Conservation (phyloP, 805 yeast genomes). For the Yarrowia bubula region DNA sequence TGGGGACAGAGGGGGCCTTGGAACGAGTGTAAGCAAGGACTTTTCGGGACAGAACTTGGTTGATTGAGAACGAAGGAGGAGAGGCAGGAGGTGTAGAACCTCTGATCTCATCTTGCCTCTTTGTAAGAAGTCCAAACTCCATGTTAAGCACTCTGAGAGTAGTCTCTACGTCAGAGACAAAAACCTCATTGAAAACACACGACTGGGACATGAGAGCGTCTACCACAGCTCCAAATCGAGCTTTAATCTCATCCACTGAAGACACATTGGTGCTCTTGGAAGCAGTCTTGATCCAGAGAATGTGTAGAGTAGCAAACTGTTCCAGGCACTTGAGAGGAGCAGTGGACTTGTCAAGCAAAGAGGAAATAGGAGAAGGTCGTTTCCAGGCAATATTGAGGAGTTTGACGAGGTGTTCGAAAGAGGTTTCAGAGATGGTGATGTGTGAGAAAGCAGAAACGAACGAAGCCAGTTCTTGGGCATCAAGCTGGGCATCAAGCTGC, state of each 20-base stretch:
- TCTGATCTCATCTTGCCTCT: slow-evolving; percentile 5
- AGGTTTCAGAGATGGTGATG: neutral
- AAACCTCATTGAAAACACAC: slow-evolving; percentile 1
- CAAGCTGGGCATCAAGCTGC: neutral
- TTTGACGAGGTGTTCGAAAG: neutral
- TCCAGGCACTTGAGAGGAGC: slow-evolving; percentile 11
- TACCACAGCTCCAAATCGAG: slow-evolving; percentile 12
- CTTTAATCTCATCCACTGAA: slow-evolving; percentile 20
- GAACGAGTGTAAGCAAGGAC: slow-evolving; percentile 6
- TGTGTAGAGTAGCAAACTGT: slow-evolving; percentile 15
- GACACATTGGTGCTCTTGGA: slow-evolving; percentile 20
- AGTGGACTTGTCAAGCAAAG: neutral
- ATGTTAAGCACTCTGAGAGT: slow-evolving; percentile 17
- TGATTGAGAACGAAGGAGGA: neutral
- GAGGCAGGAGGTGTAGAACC: slow-evolving; percentile 2
- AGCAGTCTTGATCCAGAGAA: slow-evolving; percentile 22
- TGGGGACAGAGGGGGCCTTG: slow-evolving; percentile 7
- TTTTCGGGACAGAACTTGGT: neutral
- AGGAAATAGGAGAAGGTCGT: neutral
- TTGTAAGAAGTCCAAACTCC: neutral
- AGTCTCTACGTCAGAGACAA: slow-evolving; percentile 8
- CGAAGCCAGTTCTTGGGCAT: slow-evolving; percentile 15
- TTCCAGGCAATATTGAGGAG: neutral
- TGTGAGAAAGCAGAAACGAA: neutral
- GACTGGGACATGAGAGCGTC: slow-evolving; percentile 20